Percentiles rank a stretch among this genome's conserved stretches.
Conservation (phyloP, 768 basidiomycete species). For the Lentinus tigrinus region DNA sequence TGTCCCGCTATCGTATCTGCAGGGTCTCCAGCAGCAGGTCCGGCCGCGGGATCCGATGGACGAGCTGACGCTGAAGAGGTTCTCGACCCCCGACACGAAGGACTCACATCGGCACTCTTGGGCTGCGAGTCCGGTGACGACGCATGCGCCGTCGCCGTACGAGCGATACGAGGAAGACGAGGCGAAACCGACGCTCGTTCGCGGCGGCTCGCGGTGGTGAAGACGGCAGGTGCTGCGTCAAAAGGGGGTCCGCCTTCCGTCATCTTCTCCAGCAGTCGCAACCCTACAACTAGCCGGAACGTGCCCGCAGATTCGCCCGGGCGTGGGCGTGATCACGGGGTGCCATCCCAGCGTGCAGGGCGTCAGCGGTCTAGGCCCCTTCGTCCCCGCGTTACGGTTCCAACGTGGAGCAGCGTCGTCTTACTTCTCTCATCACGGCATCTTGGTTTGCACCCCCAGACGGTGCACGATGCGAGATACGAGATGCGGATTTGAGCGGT, state of each 20-base stretch:
- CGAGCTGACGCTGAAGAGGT: slow-evolving; percentile 60
- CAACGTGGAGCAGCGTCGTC: neutral
- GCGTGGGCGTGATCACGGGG: no score
- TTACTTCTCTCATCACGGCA: neutral
- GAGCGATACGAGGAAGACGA: slow-evolving; percentile 15
- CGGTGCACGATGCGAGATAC: neutral
- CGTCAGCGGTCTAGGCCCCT: slow-evolving; percentile 6
- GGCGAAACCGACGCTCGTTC: slow-evolving; percentile 14
- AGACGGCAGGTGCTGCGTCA: neutral
- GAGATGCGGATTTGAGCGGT: neutral
- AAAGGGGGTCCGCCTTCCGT: slow-evolving; percentile 5
- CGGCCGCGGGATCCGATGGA: slow-evolving; percentile 62
- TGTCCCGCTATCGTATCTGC: slow-evolving; percentile 65
- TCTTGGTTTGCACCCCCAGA: neutral
- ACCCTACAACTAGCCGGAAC: neutral
- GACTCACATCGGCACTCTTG: slow-evolving; percentile 10
- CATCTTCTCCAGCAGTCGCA: slow-evolving; percentile 1
- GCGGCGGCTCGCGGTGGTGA: slow-evolving; percentile 16
- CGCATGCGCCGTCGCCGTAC: slow-evolving; percentile 4
- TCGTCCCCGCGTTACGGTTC: neutral
- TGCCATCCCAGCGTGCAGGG: neutral
- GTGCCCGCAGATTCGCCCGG: no score
- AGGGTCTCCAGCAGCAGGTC: slow-evolving; percentile 38
- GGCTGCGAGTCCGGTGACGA: neutral
- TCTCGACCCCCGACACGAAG: slow-evolving; percentile 28